phyloP scores from a whole-genome alignment of 2,329 filamentous ascomycete genomes.

The Chaetomiaceae sp. region DNA sequence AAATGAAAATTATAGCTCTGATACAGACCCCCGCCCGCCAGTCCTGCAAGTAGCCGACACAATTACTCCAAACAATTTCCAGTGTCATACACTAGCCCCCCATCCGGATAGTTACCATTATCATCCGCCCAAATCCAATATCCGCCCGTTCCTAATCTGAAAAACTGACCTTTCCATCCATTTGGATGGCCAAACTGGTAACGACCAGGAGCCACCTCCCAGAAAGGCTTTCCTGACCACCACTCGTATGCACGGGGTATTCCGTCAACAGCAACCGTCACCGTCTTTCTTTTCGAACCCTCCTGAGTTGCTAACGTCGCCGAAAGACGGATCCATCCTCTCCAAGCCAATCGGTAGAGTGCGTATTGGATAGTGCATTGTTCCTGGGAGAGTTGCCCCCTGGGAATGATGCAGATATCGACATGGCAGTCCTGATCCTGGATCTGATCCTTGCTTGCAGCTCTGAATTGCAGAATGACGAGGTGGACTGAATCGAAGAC shows the following conservation, averaged over 20 bases:
- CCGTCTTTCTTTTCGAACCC: neutral
- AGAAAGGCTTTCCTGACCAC: neutral
- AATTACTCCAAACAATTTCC: conserved; percentile 6
- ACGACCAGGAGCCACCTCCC: neutral
- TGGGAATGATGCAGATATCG: neutral
- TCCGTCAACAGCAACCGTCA: neutral
- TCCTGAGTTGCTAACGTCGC: neutral
- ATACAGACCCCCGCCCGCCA: too few species aligned
- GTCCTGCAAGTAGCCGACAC: conserved; percentile 4
- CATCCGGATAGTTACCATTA: neutral
- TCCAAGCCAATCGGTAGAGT: conserved; percentile 5
- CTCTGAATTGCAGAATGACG: conserved; percentile 1
- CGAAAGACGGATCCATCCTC: conserved; percentile 3
- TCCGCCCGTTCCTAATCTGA: neutral
- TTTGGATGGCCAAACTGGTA: conserved; percentile 1
- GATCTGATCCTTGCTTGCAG: neutral
- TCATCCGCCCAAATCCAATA: conserved; percentile 2
- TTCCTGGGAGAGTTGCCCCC: neutral
- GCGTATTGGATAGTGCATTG: conserved; percentile 2
- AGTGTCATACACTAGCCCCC: neutral
- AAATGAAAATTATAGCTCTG: too few species aligned
- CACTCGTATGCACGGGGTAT: conserved; percentile 1
- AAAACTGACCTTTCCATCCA: conserved; percentile 1
- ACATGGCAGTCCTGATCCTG: neutral
- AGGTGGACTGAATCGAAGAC: conserved; percentile 2